Conservation (phyloP, 75 land plant species). For the Ceratopteris richardii region DNA sequence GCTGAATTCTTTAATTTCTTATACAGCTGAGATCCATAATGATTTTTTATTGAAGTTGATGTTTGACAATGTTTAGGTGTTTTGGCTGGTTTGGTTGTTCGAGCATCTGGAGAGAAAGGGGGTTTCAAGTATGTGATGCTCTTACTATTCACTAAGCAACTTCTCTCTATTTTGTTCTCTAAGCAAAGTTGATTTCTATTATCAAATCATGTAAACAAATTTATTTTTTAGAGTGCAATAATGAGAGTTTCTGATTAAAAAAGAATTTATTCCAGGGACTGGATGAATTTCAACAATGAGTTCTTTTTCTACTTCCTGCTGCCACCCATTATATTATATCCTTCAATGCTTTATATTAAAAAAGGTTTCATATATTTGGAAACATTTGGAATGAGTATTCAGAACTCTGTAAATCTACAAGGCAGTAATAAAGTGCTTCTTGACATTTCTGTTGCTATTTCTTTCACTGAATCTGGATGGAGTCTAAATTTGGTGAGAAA, state of each 20-base stretch:
- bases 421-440: not conserved
- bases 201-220: no score
- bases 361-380: no score
- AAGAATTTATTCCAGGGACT: slow-evolving; percentile 21
- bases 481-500: slow-evolving; percentile 19
- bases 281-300: slow-evolving; percentile 26
- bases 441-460: slow-evolving; percentile 6
- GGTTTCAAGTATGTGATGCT: slow-evolving; percentile 20
- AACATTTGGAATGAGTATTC: not conserved
- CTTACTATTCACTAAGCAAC: not conserved
- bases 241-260: no score
- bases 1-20: no score
- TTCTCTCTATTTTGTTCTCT: no score
- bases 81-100: slow-evolving; percentile 24
- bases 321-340: slow-evolving; percentile 37
- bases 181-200: no score
- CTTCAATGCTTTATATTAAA: no score
- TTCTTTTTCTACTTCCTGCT: slow-evolving; percentile 28
- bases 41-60: no score
- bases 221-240: no score
- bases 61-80: slow-evolving; percentile 22
- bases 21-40: no score
- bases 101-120: slow-evolving; percentile 8
- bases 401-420: no score
- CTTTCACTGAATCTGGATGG: slow-evolving; percentile 33